Percentiles rank a stretch among this genome's conserved stretches.
Evolutionary conservation across 2,329 filamentous ascomycete species (phyloP).

Genomic region (Cladophialophora bantiana): DNA sequence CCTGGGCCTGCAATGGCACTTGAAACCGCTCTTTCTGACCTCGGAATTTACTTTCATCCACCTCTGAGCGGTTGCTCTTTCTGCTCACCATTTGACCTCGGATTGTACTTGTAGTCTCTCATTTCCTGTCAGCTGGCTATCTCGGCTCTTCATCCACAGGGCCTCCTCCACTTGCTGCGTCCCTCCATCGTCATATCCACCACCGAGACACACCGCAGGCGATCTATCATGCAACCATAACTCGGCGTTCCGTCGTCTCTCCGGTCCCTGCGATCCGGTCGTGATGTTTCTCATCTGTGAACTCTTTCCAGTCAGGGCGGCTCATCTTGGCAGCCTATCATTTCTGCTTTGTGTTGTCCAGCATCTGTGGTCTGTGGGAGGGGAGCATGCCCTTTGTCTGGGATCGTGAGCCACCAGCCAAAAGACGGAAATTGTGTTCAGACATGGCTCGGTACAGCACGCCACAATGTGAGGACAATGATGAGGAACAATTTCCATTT

Average conservation of each 20-base stretch:
- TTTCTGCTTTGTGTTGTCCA: background rate
- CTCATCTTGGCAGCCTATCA: background rate
- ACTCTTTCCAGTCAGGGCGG: background rate
- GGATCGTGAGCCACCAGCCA: constrained; percentile 29
- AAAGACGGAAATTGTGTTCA: constrained; percentile 36
- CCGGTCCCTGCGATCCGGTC: background rate
- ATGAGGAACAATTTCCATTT: constrained; percentile 14
- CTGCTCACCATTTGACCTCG: background rate
- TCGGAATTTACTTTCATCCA: background rate
- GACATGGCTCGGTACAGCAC: constrained; percentile 30
- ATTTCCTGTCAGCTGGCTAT: background rate
- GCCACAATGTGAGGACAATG: constrained; percentile 14
- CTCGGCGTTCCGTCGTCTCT: background rate
- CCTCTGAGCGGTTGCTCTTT: background rate
- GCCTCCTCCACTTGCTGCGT: background rate
- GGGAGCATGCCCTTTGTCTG: constrained; percentile 40
- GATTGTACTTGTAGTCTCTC: background rate
- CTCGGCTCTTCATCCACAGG: background rate
- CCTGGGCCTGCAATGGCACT: background rate
- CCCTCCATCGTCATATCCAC: background rate
- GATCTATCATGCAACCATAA: background rate
- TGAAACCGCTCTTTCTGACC: background rate
- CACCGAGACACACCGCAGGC: background rate
- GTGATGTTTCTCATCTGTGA: background rate
- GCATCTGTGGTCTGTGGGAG: background rate